phyloP scores from a whole-genome alignment of 1,139 yeast genomes.

The Candida glucosophila region DNA sequence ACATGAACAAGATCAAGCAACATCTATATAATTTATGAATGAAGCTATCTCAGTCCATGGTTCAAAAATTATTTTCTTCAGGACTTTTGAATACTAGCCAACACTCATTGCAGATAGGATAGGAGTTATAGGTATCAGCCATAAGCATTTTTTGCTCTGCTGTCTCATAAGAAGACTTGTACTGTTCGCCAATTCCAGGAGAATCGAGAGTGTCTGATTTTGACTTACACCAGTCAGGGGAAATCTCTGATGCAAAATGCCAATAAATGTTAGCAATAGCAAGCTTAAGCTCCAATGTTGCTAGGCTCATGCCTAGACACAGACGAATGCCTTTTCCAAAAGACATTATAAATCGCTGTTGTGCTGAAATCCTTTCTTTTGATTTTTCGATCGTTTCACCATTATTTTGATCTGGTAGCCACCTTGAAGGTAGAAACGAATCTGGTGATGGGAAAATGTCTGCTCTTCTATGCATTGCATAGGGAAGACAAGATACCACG shows the following conservation, averaged over 20 bases:
- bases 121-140: slow-evolving; percentile 44
- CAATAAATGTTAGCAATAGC: slow-evolving; percentile 48
- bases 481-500: slow-evolving; percentile 56
- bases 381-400: slow-evolving; percentile 27
- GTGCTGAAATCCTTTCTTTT: slow-evolving; percentile 28
- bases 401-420: slow-evolving; percentile 36
- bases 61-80: no score
- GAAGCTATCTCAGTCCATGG: no score
- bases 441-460: slow-evolving; percentile 43
- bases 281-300: slow-evolving; percentile 57
- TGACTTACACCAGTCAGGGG: slow-evolving; percentile 32
- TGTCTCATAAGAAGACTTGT: slow-evolving; percentile 12
- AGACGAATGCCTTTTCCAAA: slow-evolving; percentile 67
- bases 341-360: slow-evolving; percentile 52
- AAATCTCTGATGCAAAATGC: slow-evolving; percentile 29
- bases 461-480: slow-evolving; percentile 50
- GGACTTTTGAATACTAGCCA: no score
- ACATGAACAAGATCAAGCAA: no score
- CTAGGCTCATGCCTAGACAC: slow-evolving; percentile 69
- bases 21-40: no score
- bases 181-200: slow-evolving; percentile 10
- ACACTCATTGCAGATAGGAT: slow-evolving; percentile 43
- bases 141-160: slow-evolving; percentile 45
- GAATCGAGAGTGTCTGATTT: slow-evolving; percentile 5
- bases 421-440: slow-evolving; percentile 49